A percentile compares a stretch with the other conserved stretches of the same genome.
Conservation (phyloP, 306 rosid genomes). For the Glycine tomentella region DNA sequence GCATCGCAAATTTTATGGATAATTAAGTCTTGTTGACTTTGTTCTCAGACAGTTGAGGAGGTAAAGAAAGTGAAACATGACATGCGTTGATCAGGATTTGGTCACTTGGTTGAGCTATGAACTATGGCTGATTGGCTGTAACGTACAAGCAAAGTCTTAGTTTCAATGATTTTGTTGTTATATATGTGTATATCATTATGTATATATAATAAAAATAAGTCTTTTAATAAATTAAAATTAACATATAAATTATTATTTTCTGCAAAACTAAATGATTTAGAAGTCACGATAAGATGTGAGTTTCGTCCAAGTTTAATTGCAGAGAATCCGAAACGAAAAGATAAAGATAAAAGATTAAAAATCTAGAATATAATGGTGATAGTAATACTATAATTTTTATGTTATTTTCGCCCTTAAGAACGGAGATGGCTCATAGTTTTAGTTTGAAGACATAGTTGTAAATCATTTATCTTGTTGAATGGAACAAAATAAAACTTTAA, state of each 20-base stretch:
- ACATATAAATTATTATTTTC: too few relatives aligned
- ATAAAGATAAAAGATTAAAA: neutral
- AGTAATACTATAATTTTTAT: neutral
- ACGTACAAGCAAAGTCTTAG: constrained; percentile 38
- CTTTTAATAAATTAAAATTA: too few relatives aligned
- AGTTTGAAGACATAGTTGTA: neutral
- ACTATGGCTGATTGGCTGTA: constrained; percentile 19
- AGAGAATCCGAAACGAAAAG: neutral
- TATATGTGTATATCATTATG: neutral
- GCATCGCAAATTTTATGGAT: neutral
- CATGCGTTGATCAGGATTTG: constrained; percentile 1
- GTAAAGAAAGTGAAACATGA: neutral
- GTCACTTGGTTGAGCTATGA: constrained; percentile 22
- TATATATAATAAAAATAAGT: too few relatives aligned
- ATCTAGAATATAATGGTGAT: too few relatives aligned
- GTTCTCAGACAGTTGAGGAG: neutral
- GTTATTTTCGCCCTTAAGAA: neutral
- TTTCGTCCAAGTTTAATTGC: neutral
- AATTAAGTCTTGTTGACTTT: neutral
- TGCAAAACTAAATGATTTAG: neutral
- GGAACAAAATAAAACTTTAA: neutral
- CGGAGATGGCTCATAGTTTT: neutral
- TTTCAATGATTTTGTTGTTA: neutral
- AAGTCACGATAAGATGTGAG: neutral
- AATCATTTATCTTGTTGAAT: neutral